phyloP scores from a whole-genome alignment of 306 rosid genomes.

The Begonia loranthoides region DNA sequence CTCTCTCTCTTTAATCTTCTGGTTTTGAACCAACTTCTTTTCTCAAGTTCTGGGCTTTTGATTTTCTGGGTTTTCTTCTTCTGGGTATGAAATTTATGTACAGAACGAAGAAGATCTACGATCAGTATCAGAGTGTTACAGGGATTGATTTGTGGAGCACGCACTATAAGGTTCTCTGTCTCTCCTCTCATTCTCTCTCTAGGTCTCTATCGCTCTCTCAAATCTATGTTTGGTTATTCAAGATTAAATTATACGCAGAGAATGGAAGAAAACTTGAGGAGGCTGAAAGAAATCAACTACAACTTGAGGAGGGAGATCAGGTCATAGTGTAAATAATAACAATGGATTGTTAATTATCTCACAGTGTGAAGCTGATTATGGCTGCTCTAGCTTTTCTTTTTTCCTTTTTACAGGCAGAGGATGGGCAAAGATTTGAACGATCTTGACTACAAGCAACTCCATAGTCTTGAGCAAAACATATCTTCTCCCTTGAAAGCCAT shows the following conservation, averaged over 20 bases:
- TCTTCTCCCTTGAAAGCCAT: conserved; percentile 27
- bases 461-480: conserved; percentile 38
- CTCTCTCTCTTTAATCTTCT: background rate
- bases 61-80: background rate
- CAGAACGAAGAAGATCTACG: conserved; percentile 51
- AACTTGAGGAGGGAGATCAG: conserved; percentile 63
- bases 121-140: conserved; percentile 45
- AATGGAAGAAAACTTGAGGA: conserved; percentile 50
- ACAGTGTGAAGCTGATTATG: too few species aligned
- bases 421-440: conserved; percentile 44
- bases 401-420: conserved; percentile 38
- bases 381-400: too few species aligned
- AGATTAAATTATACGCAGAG: conserved; percentile 17
- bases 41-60: background rate
- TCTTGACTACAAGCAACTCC: conserved; percentile 34
- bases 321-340: conserved; percentile 9
- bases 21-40: background rate
- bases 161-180: conserved; percentile 46
- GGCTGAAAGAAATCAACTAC: conserved; percentile 43
- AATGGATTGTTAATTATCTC: too few species aligned
- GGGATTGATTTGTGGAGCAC: conserved; percentile 55
- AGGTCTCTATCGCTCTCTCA: too few species aligned
- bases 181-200: too few species aligned
- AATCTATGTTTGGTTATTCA: too few species aligned
- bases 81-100: background rate